These are phyloP conservation scores for Massospora cicadina DNA, from an alignment of 371 early-diverging fungal species.

Conservation along the genomic window DNA sequence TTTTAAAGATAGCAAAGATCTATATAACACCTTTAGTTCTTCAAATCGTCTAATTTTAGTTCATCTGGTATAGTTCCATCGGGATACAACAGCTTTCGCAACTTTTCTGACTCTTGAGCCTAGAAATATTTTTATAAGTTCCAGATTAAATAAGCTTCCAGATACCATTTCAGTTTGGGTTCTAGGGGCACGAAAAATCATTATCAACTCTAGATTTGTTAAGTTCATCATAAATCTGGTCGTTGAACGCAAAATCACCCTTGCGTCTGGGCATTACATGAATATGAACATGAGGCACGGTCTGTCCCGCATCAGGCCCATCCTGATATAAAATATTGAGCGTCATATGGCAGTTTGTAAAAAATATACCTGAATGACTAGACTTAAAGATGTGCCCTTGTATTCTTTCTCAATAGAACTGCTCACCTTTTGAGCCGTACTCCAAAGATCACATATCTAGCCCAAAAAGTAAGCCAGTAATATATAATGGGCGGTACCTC, in stretches of 20 bases:
- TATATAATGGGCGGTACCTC: background rate
- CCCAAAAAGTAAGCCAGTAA: background rate
- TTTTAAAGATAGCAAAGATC: no score
- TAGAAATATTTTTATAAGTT: background rate
- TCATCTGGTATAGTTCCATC: background rate
- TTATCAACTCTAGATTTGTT: conserved; percentile 24
- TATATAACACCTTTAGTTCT: no score
- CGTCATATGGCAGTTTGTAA: no score
- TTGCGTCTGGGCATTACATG: conserved; percentile 74
- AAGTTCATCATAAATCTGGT: conserved; percentile 69
- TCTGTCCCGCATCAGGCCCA: conserved; percentile 78
- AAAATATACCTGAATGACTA: conserved; percentile 6
- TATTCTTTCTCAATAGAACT: background rate
- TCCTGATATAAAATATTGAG: conserved; percentile 23
- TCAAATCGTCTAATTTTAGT: background rate
- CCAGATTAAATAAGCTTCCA: background rate
- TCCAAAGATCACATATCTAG: conserved; percentile 10
- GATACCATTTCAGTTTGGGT: background rate
- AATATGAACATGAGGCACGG: conserved; percentile 83
- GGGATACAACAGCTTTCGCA: background rate
- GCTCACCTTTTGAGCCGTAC: background rate
- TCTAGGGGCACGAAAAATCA: background rate
- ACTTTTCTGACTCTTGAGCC: background rate
- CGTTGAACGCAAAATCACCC: conserved; percentile 74
- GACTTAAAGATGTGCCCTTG: background rate